Percentiles rank a stretch among this genome's conserved stretches.
These are phyloP conservation scores for Puccinia polysora DNA, from an alignment of 1,284 basidiomycete genomes.

Conservation along the genomic window DNA sequence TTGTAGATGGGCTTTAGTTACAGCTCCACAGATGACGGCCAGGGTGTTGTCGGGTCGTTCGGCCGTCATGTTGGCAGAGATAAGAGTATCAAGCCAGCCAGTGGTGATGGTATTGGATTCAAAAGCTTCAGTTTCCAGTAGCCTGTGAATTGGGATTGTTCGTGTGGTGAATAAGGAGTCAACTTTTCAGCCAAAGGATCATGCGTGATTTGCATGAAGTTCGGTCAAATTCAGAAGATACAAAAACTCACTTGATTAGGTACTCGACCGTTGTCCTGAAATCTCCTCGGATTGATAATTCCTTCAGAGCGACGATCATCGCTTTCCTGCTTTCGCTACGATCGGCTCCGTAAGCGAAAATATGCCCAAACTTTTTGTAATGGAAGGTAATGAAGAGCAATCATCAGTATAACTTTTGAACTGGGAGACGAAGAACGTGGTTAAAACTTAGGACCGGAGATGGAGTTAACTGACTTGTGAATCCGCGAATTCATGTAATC, in stretches of 20 bases:
- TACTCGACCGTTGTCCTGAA: slow-evolving; percentile 99
- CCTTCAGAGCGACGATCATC: slow-evolving; percentile 98
- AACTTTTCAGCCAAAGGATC: slow-evolving; percentile 17
- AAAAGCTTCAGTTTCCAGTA: slow-evolving; percentile 94
- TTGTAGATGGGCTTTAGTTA: slow-evolving; percentile 86
- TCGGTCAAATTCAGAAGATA: neutral
- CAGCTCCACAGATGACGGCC: slow-evolving; percentile 94
- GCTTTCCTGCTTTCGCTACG: slow-evolving; percentile 93
- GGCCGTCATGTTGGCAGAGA: slow-evolving; percentile 89
- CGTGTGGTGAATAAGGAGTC: neutral
- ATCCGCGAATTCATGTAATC: slow-evolving; percentile 90
- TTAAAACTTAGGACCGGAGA: too few relatives aligned
- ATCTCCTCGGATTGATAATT: slow-evolving; percentile 96
- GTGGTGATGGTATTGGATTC: slow-evolving; percentile 96
- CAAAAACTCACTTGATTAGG: slow-evolving; percentile 48
- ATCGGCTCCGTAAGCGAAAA: slow-evolving; percentile 98
- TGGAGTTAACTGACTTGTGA: slow-evolving; percentile 48
- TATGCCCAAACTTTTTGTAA: slow-evolving; percentile 91
- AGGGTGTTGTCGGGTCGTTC: slow-evolving; percentile 88
- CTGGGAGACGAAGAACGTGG: too few relatives aligned
- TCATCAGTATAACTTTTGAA: too few relatives aligned
- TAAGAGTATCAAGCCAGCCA: slow-evolving; percentile 95
- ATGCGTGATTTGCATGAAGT: neutral
- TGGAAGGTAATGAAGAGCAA: neutral
- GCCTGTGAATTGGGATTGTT: slow-evolving; percentile 71